Evolutionary conservation across 257 asterid genomes (phyloP), one percentile per base, ranked within the genome.

Genomic region (Oldenlandia corymbosa): DNA sequence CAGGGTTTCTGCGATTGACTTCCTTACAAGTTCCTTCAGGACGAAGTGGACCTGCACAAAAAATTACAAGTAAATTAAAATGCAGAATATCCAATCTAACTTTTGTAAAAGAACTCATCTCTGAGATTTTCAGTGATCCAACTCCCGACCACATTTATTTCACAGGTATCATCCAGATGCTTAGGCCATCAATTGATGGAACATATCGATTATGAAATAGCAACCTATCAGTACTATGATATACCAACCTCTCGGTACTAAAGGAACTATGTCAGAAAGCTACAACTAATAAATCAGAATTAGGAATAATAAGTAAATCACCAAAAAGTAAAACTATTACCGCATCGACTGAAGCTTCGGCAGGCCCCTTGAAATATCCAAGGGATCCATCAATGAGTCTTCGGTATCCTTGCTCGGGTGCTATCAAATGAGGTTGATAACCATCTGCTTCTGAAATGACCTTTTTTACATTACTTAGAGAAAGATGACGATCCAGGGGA

Each of bases 401-500:
- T 79, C 95, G 83, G 80, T 91, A 91, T 67, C 98, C 98, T 84
- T 91, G 98, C 72, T 91, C 98, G 30, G 98, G 98, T 70, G 98
- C 98, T 73, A 91, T 86, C 80, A 91, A 72, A 73, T 91, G 96
- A 74, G 98, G 98, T 69, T 91, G 98, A 78, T 91, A 91, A 60
- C 98, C 98, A 76, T 91, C 98, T 56, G 98, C 98, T 76, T 91
- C 96, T 21, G 91, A 80, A 68, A 91, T 88, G 64, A 91, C 95
- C 73, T 86, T 91, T 62, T 70, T 85, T 24, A 91, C 96, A 59
- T 91, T 91, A 75, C 72, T 88, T 54, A 80, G 84, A 41, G 98
- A 88, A 66, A 91, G 95, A 79, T 92, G 97, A 39, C 98, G 93
- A 78, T 92, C 97, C 73, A 92, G 78, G 8, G 98, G 98, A 66